A percentile compares a stretch with the other conserved stretches of the same genome.
Conservation (phyloP, 352 stramenopile genomes). For the Peronospora belbahrii region DNA sequence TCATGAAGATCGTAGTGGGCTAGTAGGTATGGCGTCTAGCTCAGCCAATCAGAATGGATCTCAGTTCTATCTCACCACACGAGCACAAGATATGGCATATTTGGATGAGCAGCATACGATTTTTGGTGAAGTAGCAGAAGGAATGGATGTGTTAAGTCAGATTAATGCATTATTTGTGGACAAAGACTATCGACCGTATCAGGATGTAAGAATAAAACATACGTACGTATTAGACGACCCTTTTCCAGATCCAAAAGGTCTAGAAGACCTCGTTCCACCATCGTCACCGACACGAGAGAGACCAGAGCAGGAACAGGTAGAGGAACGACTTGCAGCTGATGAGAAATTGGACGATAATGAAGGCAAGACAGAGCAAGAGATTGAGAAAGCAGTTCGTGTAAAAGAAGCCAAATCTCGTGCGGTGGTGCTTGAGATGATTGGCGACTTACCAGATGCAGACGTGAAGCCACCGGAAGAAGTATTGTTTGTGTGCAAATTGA, state of each 20-base stretch:
- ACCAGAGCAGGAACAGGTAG: conserved; percentile 88
- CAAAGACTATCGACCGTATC: conserved; percentile 90
- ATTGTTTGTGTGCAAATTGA: conserved; percentile 97
- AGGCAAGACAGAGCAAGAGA: conserved; percentile 77
- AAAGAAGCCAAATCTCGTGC: conserved; percentile 92
- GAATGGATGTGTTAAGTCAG: conserved; percentile 91
- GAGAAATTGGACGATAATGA: conserved; percentile 78
- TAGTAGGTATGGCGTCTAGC: conserved; percentile 83
- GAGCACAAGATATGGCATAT: conserved; percentile 84
- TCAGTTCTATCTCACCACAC: conserved; percentile 98
- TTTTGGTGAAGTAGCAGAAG: conserved; percentile 90
- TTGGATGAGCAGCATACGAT: conserved; percentile 88
- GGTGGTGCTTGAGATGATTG: conserved; percentile 98
- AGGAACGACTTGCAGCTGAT: conserved; percentile 83
- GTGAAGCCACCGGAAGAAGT: conserved; percentile 97
- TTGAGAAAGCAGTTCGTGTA: conserved; percentile 81
- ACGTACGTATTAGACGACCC: conserved; percentile 85
- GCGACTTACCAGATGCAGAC: conserved; percentile 95
- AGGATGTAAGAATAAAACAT: conserved; percentile 95
- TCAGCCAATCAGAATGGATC: conserved; percentile 68
- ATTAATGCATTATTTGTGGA: conserved; percentile 95
- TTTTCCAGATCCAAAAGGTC: conserved; percentile 60
- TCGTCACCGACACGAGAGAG: conserved; percentile 82
- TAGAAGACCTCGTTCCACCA: conserved; percentile 58
- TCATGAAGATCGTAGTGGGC: conserved; percentile 47